A percentile compares a stretch with the other conserved stretches of the same genome.
Evolutionary conservation across 352 stramenopile species (phyloP).

Genomic region (Pythium brassicae): DNA sequence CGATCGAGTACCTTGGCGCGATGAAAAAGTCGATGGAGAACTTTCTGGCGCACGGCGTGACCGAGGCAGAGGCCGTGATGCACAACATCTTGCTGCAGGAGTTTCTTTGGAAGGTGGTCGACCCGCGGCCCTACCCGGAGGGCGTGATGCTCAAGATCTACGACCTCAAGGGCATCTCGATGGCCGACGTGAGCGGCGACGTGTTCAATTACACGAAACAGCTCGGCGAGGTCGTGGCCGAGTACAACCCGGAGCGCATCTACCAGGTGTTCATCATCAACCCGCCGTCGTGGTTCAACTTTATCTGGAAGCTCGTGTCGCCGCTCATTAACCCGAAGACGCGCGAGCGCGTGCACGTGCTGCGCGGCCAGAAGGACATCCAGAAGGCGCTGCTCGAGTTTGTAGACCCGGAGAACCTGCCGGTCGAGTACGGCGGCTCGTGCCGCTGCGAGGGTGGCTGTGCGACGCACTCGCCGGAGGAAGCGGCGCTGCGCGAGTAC

Average conservation of each 20-base stretch:
- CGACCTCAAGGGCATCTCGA: constrained; percentile 73
- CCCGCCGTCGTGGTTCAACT: constrained; percentile 67
- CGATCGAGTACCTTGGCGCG: constrained; percentile 48
- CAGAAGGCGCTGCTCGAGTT: constrained; percentile 66
- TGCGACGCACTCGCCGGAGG: constrained; percentile 57
- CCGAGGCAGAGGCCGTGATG: constrained; percentile 53
- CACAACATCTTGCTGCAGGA: constrained; percentile 67
- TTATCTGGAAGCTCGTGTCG: constrained; percentile 76
- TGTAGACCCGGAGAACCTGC: constrained; percentile 55
- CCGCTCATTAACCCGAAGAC: constrained; percentile 73
- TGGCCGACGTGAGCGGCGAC: constrained; percentile 62
- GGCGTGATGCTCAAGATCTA: constrained; percentile 70
- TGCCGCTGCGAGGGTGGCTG: constrained; percentile 61
- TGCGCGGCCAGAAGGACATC: constrained; percentile 67
- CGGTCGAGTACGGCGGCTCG: constrained; percentile 58
- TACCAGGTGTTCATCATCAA: constrained; percentile 77
- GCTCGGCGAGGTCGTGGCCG: constrained; percentile 46
- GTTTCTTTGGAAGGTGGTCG: constrained; percentile 65
- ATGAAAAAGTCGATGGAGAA: constrained; percentile 60
- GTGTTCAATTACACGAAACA: constrained; percentile 73
- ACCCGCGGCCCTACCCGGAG: constrained; percentile 51
- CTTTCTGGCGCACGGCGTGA: constrained; percentile 47
- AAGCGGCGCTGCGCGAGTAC: constrained; percentile 58
- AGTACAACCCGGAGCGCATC: constrained; percentile 73
- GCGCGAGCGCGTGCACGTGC: constrained; percentile 61